Base-by-base conservation (phyloP, 805 yeast genomes). In the Cyberlindnera amylophila region DNA sequence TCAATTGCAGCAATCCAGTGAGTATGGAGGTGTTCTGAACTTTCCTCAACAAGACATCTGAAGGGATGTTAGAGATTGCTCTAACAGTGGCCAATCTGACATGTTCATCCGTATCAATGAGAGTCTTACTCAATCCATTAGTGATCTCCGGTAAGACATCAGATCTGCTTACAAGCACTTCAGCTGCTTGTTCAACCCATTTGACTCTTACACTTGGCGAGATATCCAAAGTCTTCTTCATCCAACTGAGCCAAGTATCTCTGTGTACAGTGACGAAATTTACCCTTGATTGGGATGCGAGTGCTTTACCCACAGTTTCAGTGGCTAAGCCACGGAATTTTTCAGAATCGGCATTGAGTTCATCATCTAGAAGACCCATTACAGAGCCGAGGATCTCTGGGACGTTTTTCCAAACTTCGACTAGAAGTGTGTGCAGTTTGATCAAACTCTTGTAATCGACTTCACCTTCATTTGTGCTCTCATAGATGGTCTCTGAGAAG, bases 281-380 rank as follows among this genome's bases (percentile, higher is more conserved):
- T 4, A 79, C 57, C 18, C 72, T 69, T 1, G 81, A 70, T 9
- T 63, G 62, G 11, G 67, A 59, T 0, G 77, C 64, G 1, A 88
- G 59, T 57, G 90, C 77, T 32, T 71, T 62, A 0, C 95, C 91
- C 2, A 90, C 73, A 0, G 93, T 76, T 34, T 75, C 75, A 0
- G 95, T 84, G 0, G 96, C 89, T 40, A 83, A 61, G 0, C 71
- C 57, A 49, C 96, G 72, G 15, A 85, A 69, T 13, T 68, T 61
- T 24, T 76, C 79, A 50, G 80, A 75, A 32, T 82, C 86, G 0
- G 95, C 87, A 44, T 78, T 79, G 32, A 89, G 64, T 51, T 89
- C 95, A 53, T 86, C 88, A 50, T 86, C 86, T 4, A 89, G 66
- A 39, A 86, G 73, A 0, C 95, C 93, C 71, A 86, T 77, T 0